Evolutionary conservation across 352 stramenopile species (phyloP), one percentile per base, ranked within the genome.

Genomic region (Phytophthora boehmeriae): DNA sequence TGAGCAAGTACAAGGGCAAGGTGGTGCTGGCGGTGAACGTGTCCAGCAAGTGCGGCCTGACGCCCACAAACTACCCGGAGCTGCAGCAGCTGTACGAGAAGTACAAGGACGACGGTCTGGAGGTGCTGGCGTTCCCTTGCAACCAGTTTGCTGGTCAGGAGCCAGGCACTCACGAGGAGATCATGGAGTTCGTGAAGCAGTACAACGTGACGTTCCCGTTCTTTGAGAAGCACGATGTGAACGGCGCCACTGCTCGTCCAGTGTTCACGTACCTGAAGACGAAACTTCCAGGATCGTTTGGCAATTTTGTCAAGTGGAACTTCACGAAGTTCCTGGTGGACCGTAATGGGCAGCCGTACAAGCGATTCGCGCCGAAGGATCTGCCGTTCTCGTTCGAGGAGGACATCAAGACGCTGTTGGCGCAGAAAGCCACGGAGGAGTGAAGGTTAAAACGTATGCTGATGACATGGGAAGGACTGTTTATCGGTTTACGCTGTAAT

Each of bases 251-350:
- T 19, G 78, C 88, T 36, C 78, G 89, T 0, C 84, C 90, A 25
- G 81, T 97, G 27, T 97, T 93, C 59, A 76, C 72, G 34, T 97
- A 88, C 60, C 68, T 97, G 25, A 97, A 96, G 59, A 41, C 78
- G 36, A 85, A 87, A 43, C 61, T 95, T 14, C 82, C 85, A 1
- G 73, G 70, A 1, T 70, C 89, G 63, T 83, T 89, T 52, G 85
- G 80, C 4, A 79, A 79, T 17, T 91, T 87, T 63, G 83, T 97
- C 54, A 84, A 89, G 59, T 97, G 89, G 89, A 97, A 97, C 75
- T 97, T 94, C 59, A 90, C 81, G 22, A 97, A 95, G 68, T 98
- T 98, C 60, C 62, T 98, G 13, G 76, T 98, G 5, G 92, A 97
- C 71, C 79, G 13, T 60, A 83, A 95, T 36, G 91, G 91, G n/a